A percentile compares a stretch with the other conserved stretches of the same genome.
Conservation (phyloP, 164 flowering plant species). For the Magnolia changhungtana region DNA sequence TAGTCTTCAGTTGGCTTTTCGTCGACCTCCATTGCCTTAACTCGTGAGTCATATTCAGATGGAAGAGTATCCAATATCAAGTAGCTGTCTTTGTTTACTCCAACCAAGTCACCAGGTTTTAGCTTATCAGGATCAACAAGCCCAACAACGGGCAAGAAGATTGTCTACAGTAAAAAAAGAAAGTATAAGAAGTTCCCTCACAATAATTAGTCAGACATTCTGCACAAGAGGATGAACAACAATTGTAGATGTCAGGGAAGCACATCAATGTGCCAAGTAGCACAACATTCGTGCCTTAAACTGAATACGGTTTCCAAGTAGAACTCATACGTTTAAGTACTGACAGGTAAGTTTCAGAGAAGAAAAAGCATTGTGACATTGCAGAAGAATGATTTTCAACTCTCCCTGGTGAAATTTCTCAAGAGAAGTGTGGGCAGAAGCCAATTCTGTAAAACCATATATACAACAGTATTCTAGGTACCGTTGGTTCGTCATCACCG, state of each 20-base stretch:
- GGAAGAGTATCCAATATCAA: conserved; percentile 92
- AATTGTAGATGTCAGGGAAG: neutral
- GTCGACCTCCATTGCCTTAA: conserved; percentile 99
- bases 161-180: conserved; percentile 56
- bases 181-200: neutral
- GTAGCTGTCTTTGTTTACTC: conserved; percentile 96
- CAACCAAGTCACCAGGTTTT: conserved; percentile 95
- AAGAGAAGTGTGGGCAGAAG: neutral
- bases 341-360: neutral
- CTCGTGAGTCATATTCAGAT: conserved; percentile 94
- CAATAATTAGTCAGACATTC: neutral
- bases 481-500: neutral
- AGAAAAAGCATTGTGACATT: neutral
- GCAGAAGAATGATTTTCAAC: neutral
- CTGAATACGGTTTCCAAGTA: neutral
- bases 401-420: neutral
- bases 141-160: conserved; percentile 93
- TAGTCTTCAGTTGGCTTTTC: conserved; percentile 99
- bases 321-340: neutral
- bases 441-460: neutral
- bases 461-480: neutral
- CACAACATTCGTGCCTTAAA: neutral
- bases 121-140: conserved; percentile 90
- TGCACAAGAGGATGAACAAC: neutral
- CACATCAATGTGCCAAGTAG: neutral